These are phyloP conservation scores for Echinochloa phyllopogon DNA, from an alignment of 176 grass and related monocot species.

Conservation along the genomic window DNA sequence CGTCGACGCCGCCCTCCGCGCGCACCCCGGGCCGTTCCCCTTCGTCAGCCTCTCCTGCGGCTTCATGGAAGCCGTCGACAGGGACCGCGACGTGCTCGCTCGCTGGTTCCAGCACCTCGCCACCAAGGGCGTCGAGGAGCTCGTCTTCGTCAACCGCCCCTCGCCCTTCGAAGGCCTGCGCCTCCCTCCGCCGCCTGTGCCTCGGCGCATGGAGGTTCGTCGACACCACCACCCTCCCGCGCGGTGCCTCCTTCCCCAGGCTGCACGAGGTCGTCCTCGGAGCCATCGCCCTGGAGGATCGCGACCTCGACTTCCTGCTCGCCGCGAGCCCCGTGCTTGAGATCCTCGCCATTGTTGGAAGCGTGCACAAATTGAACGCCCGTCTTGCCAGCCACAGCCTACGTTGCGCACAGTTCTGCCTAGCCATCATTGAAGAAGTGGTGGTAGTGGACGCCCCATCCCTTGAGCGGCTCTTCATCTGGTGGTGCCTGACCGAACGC, in stretches of 20 bases:
- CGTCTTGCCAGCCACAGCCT: slow-evolving; percentile 32
- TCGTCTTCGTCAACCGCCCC: slow-evolving; percentile 31
- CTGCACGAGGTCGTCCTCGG: slow-evolving; percentile 9
- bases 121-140: slow-evolving; percentile 24
- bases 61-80: background rate
- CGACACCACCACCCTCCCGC: background rate
- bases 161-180: background rate
- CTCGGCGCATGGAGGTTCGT: slow-evolving; percentile 19
- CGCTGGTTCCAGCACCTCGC: slow-evolving; percentile 34
- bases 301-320: slow-evolving; percentile 10
- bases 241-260: background rate
- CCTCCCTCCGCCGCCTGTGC: slow-evolving; percentile 20
- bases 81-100: background rate
- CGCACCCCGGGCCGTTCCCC: slow-evolving; percentile 34
- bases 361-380: background rate
- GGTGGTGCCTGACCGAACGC: background rate
- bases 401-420: slow-evolving; percentile 27
- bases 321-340: slow-evolving; percentile 5
- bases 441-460: background rate
- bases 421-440: background rate
- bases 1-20: slow-evolving; percentile 17
- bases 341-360: background rate
- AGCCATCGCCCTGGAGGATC: background rate
- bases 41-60: slow-evolving; percentile 39
- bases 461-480: slow-evolving; percentile 32